Base-by-base conservation (phyloP, 768 basidiomycete species). In the Kockovaella imperatae region DNA sequence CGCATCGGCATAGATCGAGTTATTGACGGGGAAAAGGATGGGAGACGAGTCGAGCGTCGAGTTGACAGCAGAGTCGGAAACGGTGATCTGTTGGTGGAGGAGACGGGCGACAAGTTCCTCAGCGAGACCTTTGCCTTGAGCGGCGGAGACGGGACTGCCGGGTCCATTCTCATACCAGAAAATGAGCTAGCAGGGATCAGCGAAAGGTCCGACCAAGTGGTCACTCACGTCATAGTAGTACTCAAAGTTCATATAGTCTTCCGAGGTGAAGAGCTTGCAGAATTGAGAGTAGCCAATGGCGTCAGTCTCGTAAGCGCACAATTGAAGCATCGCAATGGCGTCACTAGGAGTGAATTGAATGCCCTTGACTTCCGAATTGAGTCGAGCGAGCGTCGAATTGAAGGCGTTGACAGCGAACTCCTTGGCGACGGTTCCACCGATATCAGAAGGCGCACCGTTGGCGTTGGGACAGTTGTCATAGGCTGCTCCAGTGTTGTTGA, bases 1-100 rank as follows among this genome's bases (percentile, higher is more conserved):
- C 14, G 64, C 64, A 23, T 93, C 89, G 5, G 88, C 87, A 50
- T 89, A 91, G 28, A 91, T 66, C 13, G 54, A 56, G 50, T 70
- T 68, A 45, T 72, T 65, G 50, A 71, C 54, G 3, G 72, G 72
- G 70, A 74, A 74, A 14, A 57, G 60, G 1, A 5, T 42, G 5
- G 56, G 17, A 51, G 51, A 60, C 31, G 49, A 18, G 52, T 72
- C 69, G 31, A 73, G 64, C 4, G 71, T 72, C 10, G 45, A 26
- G 54, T 72, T 73, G 44, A 56, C 57, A 1, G 50, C 47, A 5
- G 66, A 60, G 56, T 67, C 49, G 47, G 45, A 62, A 13, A 24
- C 35, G 20, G 53, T 41, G 20, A 67, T 49, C 14, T 49, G 62
- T 1, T 52, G 56, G 11, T 60, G 45, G 5, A 52, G 48, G 38